Evolutionary conservation across 2,329 filamentous ascomycete genomes (phyloP).

Genomic region (Ampelomyces quisqualis): DNA sequence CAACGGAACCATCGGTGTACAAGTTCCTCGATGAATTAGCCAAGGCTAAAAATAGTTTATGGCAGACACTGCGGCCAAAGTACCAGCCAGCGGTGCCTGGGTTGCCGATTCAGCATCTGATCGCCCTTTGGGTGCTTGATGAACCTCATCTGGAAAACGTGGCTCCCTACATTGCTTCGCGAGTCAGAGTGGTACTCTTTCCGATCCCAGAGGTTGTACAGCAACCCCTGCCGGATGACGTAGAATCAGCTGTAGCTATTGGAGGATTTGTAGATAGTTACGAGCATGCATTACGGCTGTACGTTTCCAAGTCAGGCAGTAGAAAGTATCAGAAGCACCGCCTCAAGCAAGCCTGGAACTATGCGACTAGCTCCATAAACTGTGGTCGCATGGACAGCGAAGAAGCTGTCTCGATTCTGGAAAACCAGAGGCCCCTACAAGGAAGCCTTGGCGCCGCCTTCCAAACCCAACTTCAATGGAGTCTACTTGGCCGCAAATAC

Average conservation of each 20-base stretch:
- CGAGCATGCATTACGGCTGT: slow-evolving; percentile 26
- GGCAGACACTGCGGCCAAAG: slow-evolving; percentile 28
- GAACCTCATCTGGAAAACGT: slow-evolving; percentile 7
- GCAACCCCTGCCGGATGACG: slow-evolving; percentile 17
- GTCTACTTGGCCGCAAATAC: slow-evolving; percentile 18
- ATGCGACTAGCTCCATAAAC: slow-evolving; percentile 33
- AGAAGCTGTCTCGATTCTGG: slow-evolving; percentile 40
- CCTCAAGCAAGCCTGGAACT: slow-evolving; percentile 25
- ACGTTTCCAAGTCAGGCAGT: slow-evolving; percentile 15
- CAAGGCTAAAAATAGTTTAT: slow-evolving; percentile 34
- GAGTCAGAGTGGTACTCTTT: slow-evolving; percentile 24
- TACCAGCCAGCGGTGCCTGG: slow-evolving; percentile 29
- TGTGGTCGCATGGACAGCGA: slow-evolving; percentile 23
- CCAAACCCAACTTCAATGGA: background rate
- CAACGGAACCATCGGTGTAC: slow-evolving; percentile 22
- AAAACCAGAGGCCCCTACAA: background rate
- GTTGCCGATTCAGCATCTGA: slow-evolving; percentile 38
- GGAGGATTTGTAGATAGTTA: slow-evolving; percentile 42
- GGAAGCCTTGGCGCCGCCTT: background rate
- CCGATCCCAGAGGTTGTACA: slow-evolving; percentile 20
- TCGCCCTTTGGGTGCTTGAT: slow-evolving; percentile 13
- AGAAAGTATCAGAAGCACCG: slow-evolving; percentile 16
- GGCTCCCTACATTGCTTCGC: slow-evolving; percentile 31
- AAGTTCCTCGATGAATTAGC: slow-evolving; percentile 43
- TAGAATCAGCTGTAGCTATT: slow-evolving; percentile 28